Evolutionary conservation across 352 stramenopile species (phyloP).

Genomic region (Phytophthora vignae): DNA sequence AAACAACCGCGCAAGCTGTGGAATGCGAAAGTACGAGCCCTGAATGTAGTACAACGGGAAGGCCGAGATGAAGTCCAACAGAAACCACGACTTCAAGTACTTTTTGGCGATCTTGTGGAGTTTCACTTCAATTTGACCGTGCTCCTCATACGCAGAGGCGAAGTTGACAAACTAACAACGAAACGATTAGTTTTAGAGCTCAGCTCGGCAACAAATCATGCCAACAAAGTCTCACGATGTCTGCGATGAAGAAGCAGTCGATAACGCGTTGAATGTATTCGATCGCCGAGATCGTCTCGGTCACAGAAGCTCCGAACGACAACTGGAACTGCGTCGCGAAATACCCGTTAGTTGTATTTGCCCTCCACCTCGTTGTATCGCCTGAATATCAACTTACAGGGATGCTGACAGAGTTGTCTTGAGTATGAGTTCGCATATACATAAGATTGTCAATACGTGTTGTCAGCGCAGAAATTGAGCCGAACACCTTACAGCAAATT

Average conservation of each 20-base stretch:
- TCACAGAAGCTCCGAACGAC: conserved; percentile 51
- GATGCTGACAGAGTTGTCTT: conserved; percentile 83
- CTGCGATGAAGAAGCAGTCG: conserved; percentile 75
- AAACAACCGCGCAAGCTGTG: conserved; percentile 68
- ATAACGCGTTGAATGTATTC: conserved; percentile 69
- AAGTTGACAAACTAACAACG: conserved; percentile 68
- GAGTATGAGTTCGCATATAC: not conserved
- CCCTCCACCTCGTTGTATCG: not conserved
- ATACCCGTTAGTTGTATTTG: not conserved
- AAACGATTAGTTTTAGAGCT: not conserved
- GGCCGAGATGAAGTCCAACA: conserved; percentile 76
- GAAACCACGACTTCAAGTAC: conserved; percentile 80
- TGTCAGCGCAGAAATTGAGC: not conserved
- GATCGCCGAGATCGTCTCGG: conserved; percentile 28
- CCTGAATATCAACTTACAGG: conserved; percentile 50
- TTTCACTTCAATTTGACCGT: conserved; percentile 61
- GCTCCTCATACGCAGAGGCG: conserved; percentile 70
- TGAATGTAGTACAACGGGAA: conserved; percentile 80
- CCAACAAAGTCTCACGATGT: conserved; percentile 60
- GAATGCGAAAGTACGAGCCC: conserved; percentile 65
- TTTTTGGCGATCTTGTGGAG: conserved; percentile 52
- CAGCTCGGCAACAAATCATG: not conserved
- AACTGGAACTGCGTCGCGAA: conserved; percentile 47
- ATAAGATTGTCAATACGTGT: no score
- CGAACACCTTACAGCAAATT: conserved; percentile 64